Base-by-base conservation (phyloP, 768 basidiomycete species). In the Termitomyces eurrhizus region DNA sequence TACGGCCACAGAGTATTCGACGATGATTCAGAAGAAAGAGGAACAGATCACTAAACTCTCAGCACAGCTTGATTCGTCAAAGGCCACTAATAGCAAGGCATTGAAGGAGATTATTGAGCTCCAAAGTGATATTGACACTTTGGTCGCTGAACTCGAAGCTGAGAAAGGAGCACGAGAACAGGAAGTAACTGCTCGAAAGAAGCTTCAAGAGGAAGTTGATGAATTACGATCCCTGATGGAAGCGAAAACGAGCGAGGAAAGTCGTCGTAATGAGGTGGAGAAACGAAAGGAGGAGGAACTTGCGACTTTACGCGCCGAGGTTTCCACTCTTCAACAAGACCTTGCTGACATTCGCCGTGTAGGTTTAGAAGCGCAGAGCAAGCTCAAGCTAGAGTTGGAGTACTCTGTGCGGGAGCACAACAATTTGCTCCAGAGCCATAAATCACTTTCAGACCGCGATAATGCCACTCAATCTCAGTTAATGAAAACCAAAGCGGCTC, bases 211-310 rank as follows among this genome's bases (percentile, higher is more conserved):
- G 44, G 95, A 97, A 72, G 77, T 97, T 12, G 95, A 96, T 66
- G 89, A 92, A 62, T 79, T 98, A 8, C 88, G 95, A 7, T 77
- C 83, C n/a, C 75, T 91, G 14, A 83, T 97, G 76, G 87, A 88
- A 50, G 90, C 91, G 1, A 97, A 94, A 72, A 83, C 88, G 0
- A 88, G 86, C 29, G 95, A 98, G 71, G 95, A 94, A 67, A 89
- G 84, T 9, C 87, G 88, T 35, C 84, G 92, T 18, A 83, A 81
- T 37, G 92, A 97, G 69, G 93, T 87, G 0, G 92, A 94, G 70
- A 88, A 87, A 72, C 89, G 90, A 73, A 92, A 88, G 67, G 95
- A 98, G 64, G 79, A 84, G 49, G 96, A 99, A 72, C 84, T 98
- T 12, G 71, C 74, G 0, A 80, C 86, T 35, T 78, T 99, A 7